Conservation (phyloP, 2,329 filamentous ascomycete genomes). For the Trematosphaeria pertusa region DNA sequence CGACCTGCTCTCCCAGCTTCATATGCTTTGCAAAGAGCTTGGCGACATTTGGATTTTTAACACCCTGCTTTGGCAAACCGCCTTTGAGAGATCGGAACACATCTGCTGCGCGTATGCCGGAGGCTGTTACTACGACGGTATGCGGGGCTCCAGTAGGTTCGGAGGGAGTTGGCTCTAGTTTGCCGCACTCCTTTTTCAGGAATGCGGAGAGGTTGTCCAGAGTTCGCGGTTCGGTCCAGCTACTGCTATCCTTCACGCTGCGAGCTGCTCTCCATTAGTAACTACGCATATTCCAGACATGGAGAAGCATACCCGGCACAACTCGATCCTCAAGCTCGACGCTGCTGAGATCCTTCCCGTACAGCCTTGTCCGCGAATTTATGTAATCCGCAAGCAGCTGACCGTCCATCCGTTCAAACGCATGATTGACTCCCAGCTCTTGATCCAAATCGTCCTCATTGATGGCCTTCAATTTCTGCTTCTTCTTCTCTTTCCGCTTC, state of each 20-base stretch:
- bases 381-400: constrained; percentile 85
- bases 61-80: constrained; percentile 41
- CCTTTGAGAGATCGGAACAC: constrained; percentile 80
- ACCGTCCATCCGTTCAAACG: constrained; percentile 83
- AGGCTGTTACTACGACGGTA: constrained; percentile 85
- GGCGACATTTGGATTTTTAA: constrained; percentile 76
- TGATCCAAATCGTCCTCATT: constrained; percentile 64
- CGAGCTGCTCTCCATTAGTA: constrained; percentile 60
- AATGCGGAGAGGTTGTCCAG: constrained; percentile 80
- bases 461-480: constrained; percentile 65
- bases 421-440: constrained; percentile 71
- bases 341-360: constrained; percentile 79
- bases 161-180: constrained; percentile 67
- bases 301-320: constrained; percentile 70
- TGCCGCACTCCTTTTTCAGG: constrained; percentile 70
- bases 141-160: constrained; percentile 70
- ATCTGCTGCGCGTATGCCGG: constrained; percentile 86
- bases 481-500: constrained; percentile 63
- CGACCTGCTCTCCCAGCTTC: constrained; percentile 86
- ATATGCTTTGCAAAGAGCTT: constrained; percentile 99
- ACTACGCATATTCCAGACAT: background rate
- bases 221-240: constrained; percentile 70
- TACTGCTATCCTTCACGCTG: constrained; percentile 80
- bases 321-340: constrained; percentile 86
- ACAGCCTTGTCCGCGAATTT: constrained; percentile 77